phyloP scores from a whole-genome alignment of 2,329 filamentous ascomycete genomes.

The Atkinsonella texensis region DNA sequence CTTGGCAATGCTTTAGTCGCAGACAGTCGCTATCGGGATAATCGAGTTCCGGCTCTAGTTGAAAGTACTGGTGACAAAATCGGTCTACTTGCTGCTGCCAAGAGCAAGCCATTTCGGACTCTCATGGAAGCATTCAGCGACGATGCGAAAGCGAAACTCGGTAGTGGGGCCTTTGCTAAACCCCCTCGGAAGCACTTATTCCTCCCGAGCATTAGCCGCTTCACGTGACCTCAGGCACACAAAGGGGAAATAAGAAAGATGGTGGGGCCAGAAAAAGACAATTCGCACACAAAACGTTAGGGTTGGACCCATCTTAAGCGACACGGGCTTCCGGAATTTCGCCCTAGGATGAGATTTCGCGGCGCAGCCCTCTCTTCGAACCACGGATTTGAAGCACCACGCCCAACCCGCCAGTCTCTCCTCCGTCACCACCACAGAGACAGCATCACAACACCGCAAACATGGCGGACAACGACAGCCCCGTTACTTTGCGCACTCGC shows the following conservation, averaged over 20 bases:
- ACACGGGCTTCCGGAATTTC: slow-evolving; percentile 25
- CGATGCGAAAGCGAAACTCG: neutral
- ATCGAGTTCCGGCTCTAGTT: slow-evolving; percentile 53
- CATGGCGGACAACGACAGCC: slow-evolving; percentile 76
- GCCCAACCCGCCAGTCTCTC: slow-evolving; percentile 17
- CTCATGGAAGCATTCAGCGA: neutral
- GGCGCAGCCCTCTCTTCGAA: slow-evolving; percentile 17
- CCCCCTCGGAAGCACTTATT: neutral
- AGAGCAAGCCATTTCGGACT: neutral
- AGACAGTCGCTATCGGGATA: slow-evolving; percentile 51
- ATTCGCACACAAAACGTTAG: slow-evolving; percentile 21
- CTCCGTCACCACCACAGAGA: slow-evolving; percentile 21
- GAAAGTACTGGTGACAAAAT: slow-evolving; percentile 67
- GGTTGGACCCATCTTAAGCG: slow-evolving; percentile 34
- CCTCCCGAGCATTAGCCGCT: neutral
- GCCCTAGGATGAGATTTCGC: slow-evolving; percentile 16
- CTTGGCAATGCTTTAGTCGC: slow-evolving; percentile 49
- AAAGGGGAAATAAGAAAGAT: neutral
- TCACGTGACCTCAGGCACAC: neutral
- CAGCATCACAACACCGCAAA: slow-evolving; percentile 41
- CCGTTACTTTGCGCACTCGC: slow-evolving; percentile 88
- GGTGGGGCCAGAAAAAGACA: neutral
- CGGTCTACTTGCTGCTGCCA: slow-evolving; percentile 23
- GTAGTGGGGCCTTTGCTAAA: neutral
- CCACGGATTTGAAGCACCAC: slow-evolving; percentile 18